Evolutionary conservation across 352 stramenopile genomes (phyloP).

Genomic region (Phytophthora aleatoria): DNA sequence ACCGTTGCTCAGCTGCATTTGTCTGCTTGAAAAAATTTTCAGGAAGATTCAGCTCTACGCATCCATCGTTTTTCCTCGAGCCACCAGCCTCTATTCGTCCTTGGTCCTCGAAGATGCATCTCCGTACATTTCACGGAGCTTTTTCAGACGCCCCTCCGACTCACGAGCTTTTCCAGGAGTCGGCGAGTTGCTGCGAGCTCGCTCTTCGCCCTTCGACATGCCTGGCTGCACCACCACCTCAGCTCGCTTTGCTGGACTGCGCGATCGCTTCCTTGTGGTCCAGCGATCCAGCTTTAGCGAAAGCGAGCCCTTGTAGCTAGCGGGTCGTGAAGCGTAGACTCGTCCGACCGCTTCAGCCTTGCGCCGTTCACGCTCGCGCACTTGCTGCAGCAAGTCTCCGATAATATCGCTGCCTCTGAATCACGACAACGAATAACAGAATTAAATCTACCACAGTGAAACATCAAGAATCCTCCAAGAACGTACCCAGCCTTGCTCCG

Average conservation of each 20-base stretch:
- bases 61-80: too few species aligned
- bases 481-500: constrained; percentile 29
- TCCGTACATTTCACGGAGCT: constrained; percentile 81
- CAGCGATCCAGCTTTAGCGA: constrained; percentile 92
- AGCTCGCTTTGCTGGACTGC: constrained; percentile 65
- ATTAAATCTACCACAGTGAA: not conserved
- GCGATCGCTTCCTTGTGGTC: constrained; percentile 73
- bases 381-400: constrained; percentile 90
- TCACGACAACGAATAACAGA: constrained; percentile 7
- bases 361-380: constrained; percentile 90
- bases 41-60: too few species aligned
- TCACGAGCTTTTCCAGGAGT: constrained; percentile 47
- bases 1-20: too few species aligned
- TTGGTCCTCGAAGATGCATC: constrained; percentile 61
- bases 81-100: constrained; percentile 20
- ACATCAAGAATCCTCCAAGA: constrained; percentile 1
- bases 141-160: constrained; percentile 68
- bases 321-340: constrained; percentile 90
- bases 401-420: constrained; percentile 44
- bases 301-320: constrained; percentile 93
- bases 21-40: too few species aligned
- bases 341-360: constrained; percentile 88
- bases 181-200: constrained; percentile 24
- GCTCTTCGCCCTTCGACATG: constrained; percentile 35
- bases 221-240: constrained; percentile 52